Evolutionary conservation across 805 yeast species (phyloP).

Genomic region (Allodekkera sacchari): DNA sequence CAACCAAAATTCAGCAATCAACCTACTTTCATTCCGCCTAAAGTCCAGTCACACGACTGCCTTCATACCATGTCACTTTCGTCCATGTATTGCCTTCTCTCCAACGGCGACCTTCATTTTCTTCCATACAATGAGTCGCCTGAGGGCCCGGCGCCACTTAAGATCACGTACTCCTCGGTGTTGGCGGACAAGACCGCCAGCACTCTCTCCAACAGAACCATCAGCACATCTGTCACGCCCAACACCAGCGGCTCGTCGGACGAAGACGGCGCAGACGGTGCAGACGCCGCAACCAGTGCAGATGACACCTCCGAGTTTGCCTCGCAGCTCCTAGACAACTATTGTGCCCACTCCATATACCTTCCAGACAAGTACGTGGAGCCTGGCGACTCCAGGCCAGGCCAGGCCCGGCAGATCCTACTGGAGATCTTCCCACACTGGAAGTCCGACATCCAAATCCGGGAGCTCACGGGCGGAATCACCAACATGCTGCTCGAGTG

Average conservation of each 20-base stretch:
- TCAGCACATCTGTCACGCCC: background rate
- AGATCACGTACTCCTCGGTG: constrained; percentile 1
- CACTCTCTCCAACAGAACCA: background rate
- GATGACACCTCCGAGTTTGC: no score
- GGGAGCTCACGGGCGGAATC: constrained; percentile 52
- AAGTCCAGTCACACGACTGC: background rate
- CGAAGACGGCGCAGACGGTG: constrained; percentile 1
- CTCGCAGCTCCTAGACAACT: constrained; percentile 16
- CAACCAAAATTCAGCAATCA: no score
- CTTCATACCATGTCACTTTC: background rate
- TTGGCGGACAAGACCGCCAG: background rate
- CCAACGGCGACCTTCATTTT: constrained; percentile 12
- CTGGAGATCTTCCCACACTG: constrained; percentile 36
- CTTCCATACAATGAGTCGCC: constrained; percentile 8
- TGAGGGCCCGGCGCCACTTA: background rate
- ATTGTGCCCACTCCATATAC: constrained; percentile 41
- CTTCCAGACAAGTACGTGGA: constrained; percentile 37
- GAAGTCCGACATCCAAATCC: constrained; percentile 24
- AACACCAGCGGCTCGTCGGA: background rate
- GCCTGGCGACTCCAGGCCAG: constrained; percentile 22
- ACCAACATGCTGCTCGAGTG: constrained; percentile 53
- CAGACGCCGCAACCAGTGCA: no score
- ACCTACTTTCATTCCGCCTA: no score
- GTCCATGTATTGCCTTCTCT: constrained; percentile 11
- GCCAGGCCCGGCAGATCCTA: constrained; percentile 29